Percentiles rank a stretch among this genome's conserved stretches.
These are phyloP conservation scores for Ballota nigra DNA, from an alignment of 257 asterid species.

Conservation along the genomic window DNA sequence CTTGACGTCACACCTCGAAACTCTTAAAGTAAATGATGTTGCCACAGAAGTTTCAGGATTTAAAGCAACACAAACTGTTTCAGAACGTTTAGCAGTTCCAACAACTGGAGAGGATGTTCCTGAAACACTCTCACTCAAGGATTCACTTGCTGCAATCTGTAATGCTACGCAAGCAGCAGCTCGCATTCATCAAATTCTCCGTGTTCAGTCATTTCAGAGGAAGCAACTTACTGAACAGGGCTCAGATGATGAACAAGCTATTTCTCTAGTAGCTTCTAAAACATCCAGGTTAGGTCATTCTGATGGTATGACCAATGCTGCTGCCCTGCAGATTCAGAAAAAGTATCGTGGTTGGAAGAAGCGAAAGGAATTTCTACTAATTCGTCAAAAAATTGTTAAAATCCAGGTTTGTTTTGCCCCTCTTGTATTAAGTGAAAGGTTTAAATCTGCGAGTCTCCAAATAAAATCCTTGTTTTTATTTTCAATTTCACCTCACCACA, in stretches of 20 bases:
- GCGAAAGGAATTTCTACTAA: conserved; percentile 69
- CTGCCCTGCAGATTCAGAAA: conserved; percentile 85
- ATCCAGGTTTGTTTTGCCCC: conserved; percentile 66
- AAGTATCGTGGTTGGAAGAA: conserved; percentile 93
- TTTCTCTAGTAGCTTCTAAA: conserved; percentile 59
- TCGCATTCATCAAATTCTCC: conserved; percentile 80
- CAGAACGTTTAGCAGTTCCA: conserved; percentile 76
- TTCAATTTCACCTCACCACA: too few relatives aligned
- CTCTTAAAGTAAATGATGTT: conserved; percentile 59
- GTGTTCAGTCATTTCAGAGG: conserved; percentile 87
- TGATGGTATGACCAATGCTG: conserved; percentile 60
- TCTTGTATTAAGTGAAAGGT: background rate
- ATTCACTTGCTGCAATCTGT: conserved; percentile 88
- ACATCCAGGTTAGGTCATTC: conserved; percentile 53
- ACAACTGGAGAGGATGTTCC: conserved; percentile 63
- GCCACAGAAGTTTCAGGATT: conserved; percentile 37
- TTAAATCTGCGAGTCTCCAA: background rate
- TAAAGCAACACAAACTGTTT: conserved; percentile 53
- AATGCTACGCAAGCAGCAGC: conserved; percentile 97
- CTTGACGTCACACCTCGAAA: conserved; percentile 65
- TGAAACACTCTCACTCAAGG: conserved; percentile 72
- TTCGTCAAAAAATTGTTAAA: conserved; percentile 80
- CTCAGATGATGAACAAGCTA: conserved; percentile 52
- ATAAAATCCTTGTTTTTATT: background rate
- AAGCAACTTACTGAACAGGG: conserved; percentile 53